phyloP scores from a whole-genome alignment of 345 rosid genomes.

The Populus davidiana region DNA sequence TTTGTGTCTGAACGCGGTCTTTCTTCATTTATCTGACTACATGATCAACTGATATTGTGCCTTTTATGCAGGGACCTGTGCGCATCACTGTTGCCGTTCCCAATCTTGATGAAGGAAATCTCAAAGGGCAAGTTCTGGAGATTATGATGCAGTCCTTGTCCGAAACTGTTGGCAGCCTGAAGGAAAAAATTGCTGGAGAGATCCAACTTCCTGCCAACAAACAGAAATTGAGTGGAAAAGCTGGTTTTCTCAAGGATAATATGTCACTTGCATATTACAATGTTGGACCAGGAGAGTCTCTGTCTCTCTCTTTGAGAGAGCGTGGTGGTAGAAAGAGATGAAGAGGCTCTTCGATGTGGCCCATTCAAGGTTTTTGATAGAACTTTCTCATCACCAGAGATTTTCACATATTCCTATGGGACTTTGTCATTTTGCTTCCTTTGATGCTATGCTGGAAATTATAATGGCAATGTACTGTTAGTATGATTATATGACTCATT shows the following conservation, averaged over 20 bases:
- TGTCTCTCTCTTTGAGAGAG: constrained; percentile 66
- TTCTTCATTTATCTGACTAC: not conserved
- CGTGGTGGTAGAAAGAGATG: constrained; percentile 91
- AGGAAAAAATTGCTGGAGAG: constrained; percentile 89
- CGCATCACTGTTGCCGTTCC: constrained; percentile 64
- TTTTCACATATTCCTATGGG: constrained; percentile 2
- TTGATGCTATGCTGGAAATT: constrained; percentile 15
- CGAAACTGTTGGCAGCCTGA: constrained; percentile 76
- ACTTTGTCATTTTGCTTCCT: not conserved
- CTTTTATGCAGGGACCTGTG: constrained; percentile 56
- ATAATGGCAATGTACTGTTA: constrained; percentile 19
- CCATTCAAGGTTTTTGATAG: constrained; percentile 19
- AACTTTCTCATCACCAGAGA: not conserved
- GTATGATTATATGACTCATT: constrained; percentile 1
- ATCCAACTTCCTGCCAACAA: constrained; percentile 81
- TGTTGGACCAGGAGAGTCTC: constrained; percentile 57
- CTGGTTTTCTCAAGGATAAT: constrained; percentile 87
- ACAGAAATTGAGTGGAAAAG: constrained; percentile 85
- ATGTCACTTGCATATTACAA: constrained; percentile 85
- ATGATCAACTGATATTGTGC: not conserved
- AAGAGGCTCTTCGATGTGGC: constrained; percentile 20
- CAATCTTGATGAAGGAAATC: constrained; percentile 71
- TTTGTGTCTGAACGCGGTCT: not conserved
- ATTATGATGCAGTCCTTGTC: constrained; percentile 65
- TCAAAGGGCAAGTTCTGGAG: constrained; percentile 66